These are phyloP conservation scores for Fagopyrum esculentum DNA, from an alignment of 148 eudicot genomes.

Conservation along the genomic window DNA sequence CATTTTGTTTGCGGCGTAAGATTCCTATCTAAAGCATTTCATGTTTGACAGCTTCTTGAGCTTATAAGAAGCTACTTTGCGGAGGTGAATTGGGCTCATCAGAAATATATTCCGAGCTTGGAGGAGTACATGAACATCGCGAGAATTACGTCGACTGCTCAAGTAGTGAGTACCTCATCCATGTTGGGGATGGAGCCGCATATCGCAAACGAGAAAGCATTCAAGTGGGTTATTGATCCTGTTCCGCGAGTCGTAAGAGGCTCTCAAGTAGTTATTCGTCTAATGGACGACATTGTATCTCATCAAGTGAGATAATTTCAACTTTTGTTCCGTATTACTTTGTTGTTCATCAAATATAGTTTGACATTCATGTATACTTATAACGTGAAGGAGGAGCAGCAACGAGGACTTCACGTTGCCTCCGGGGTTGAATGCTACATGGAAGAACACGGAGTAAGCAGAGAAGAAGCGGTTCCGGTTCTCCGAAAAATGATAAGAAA, in stretches of 20 bases:
- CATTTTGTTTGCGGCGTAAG: no score
- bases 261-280: slow-evolving; percentile 16
- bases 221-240: slow-evolving; percentile 10
- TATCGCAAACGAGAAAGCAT: slow-evolving; percentile 19
- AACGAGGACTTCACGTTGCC: neutral
- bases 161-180: slow-evolving; percentile 11
- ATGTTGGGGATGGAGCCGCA: slow-evolving; percentile 24
- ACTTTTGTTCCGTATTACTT: no score
- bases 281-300: slow-evolving; percentile 28
- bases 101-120: slow-evolving; percentile 14
- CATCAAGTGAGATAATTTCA: slow-evolving; percentile 1
- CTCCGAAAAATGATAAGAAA: slow-evolving; percentile 23
- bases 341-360: no score
- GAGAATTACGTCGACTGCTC: neutral
- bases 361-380: neutral
- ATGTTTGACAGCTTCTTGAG: slow-evolving; percentile 1
- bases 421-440: slow-evolving; percentile 23
- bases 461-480: slow-evolving; percentile 19
- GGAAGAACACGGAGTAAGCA: slow-evolving; percentile 19
- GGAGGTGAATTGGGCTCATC: slow-evolving; percentile 23
- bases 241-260: slow-evolving; percentile 20
- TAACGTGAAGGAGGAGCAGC: neutral
- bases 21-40: neutral
- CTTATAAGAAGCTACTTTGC: slow-evolving; percentile 18
- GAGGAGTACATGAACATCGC: slow-evolving; percentile 16